Conservation (phyloP, 805 yeast genomes). For the Starmerella gropengiesseri region DNA sequence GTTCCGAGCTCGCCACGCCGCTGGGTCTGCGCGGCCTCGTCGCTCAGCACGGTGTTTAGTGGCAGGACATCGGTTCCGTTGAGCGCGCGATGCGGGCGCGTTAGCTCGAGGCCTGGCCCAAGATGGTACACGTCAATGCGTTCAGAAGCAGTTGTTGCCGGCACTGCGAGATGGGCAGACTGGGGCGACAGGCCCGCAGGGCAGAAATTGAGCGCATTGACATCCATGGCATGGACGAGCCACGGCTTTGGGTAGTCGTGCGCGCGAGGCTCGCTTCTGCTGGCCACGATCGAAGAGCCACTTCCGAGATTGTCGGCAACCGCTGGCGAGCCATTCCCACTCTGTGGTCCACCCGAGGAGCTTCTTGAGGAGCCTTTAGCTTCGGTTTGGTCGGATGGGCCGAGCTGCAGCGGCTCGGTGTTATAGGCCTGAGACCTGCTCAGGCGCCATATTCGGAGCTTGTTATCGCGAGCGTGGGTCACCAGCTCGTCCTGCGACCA, state of each 20-base stretch:
- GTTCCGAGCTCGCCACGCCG: slow-evolving; percentile 30
- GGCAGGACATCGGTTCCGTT: slow-evolving; percentile 13
- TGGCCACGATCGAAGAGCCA: background rate
- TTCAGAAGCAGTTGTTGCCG: slow-evolving; percentile 55
- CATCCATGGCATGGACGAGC: slow-evolving; percentile 44
- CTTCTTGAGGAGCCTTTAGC: too few relatives aligned
- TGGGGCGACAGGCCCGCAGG: slow-evolving; percentile 38
- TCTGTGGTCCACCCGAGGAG: too few relatives aligned
- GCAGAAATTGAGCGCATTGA: slow-evolving; percentile 64
- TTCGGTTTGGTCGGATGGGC: slow-evolving; percentile 3
- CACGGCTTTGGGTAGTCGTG: slow-evolving; percentile 28
- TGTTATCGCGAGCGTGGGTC: slow-evolving; percentile 62
- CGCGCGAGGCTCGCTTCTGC: background rate
- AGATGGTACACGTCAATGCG: slow-evolving; percentile 51
- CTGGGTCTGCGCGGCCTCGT: slow-evolving; percentile 15
- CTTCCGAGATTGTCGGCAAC: too few relatives aligned
- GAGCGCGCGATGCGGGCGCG: slow-evolving; percentile 20
- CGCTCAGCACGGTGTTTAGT: slow-evolving; percentile 13
- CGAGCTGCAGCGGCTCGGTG: slow-evolving; percentile 24
- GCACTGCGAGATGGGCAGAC: slow-evolving; percentile 38
- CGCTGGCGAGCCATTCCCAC: too few relatives aligned
- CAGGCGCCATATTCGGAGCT: slow-evolving; percentile 28
- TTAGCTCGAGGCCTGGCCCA: slow-evolving; percentile 11
- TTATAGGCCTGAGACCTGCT: slow-evolving; percentile 30
- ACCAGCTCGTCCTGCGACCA: slow-evolving; percentile 30